phyloP scores from a whole-genome alignment of 1,284 basidiomycete genomes.

The Ceratorhiza oryzae-sativae region DNA sequence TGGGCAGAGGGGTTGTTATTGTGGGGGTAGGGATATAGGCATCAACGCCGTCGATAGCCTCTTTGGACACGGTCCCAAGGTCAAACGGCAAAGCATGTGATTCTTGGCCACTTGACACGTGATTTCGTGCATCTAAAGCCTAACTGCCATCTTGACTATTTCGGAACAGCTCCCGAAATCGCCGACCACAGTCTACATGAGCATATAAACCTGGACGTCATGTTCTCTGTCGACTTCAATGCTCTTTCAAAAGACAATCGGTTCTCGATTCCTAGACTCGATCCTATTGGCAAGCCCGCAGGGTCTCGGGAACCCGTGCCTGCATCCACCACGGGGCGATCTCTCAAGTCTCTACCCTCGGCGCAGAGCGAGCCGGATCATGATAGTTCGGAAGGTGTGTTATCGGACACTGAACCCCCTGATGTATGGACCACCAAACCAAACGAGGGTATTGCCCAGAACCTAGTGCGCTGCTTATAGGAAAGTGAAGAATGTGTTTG shows the following conservation, averaged over 20 bases:
- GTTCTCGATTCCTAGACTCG: conserved; percentile 14
- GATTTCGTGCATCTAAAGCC: background rate
- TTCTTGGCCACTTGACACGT: background rate
- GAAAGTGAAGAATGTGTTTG: no score
- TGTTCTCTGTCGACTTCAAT: conserved; percentile 18
- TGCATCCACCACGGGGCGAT: background rate
- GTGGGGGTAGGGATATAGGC: background rate
- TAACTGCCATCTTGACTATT: background rate
- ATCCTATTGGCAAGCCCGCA: background rate
- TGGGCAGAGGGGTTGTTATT: conserved; percentile 22
- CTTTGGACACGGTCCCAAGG: background rate
- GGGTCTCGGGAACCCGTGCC: background rate
- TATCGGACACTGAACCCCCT: background rate
- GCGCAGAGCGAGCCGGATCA: background rate
- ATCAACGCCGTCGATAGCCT: background rate
- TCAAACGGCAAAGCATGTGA: background rate
- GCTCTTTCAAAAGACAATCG: background rate
- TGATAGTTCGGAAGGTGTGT: background rate
- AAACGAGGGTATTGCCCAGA: conserved; percentile 66
- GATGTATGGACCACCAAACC: conserved; percentile 69
- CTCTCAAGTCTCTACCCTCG: background rate
- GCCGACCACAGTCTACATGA: background rate
- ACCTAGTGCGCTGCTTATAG: background rate
- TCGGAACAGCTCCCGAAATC: background rate
- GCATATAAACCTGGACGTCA: background rate